These are phyloP conservation scores for Zymoseptoria pseudotritici DNA, from an alignment of 2,329 filamentous ascomycete species.

Conservation along the genomic window DNA sequence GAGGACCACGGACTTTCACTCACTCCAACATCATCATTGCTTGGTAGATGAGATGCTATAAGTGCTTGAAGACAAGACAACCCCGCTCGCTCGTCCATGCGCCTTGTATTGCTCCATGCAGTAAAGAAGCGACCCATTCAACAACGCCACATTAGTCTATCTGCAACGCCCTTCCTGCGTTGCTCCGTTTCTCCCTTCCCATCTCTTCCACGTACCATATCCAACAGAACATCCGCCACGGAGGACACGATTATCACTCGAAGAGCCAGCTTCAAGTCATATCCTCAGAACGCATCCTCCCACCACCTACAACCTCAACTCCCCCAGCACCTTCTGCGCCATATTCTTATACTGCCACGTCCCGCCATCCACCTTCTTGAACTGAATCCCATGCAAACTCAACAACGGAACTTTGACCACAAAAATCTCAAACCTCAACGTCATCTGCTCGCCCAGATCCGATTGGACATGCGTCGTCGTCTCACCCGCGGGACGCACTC, in stretches of 20 bases:
- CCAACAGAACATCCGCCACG: neutral
- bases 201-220: neutral
- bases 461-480: slow-evolving; percentile 88
- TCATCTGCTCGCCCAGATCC: slow-evolving; percentile 76
- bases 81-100: neutral
- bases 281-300: no score
- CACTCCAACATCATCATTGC: neutral
- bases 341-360: slow-evolving; percentile 99
- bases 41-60: neutral
- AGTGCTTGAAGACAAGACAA: neutral
- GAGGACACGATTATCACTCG: neutral
- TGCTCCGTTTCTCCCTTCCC: neutral
- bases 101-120: neutral
- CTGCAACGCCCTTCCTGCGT: neutral
- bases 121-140: neutral
- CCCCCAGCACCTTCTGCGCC: slow-evolving; percentile 89
- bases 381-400: slow-evolving; percentile 89
- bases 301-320: slow-evolving; percentile 61
- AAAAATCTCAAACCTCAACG: slow-evolving; percentile 87
- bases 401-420: slow-evolving; percentile 96
- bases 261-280: neutral
- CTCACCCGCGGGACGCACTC: slow-evolving; percentile 57
- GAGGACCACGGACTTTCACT: neutral
- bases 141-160: neutral
- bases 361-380: slow-evolving; percentile 91